Evolutionary conservation across 371 early-diverging fungal species (phyloP).

Genomic region (Mucor circinelloides): DNA sequence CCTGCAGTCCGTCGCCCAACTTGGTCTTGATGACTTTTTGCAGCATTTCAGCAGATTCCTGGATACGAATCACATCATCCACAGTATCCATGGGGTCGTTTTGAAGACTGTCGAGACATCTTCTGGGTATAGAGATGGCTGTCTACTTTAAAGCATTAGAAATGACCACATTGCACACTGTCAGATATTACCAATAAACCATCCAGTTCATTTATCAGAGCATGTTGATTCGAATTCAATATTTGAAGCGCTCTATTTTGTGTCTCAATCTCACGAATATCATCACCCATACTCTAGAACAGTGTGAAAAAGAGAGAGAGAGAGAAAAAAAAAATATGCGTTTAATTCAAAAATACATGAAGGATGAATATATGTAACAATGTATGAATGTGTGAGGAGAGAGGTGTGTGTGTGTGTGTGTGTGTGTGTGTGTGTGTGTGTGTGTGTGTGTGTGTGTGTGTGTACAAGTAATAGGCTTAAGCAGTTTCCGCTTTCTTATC

Average conservation of each 20-base stretch:
- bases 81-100: constrained; percentile 83
- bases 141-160: constrained; percentile 19
- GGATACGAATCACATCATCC: constrained; percentile 76
- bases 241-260: constrained; percentile 91
- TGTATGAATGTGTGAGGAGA: neutral
- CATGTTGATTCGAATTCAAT: constrained; percentile 83
- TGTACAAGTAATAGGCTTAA: neutral
- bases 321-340: neutral
- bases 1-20: constrained; percentile 70
- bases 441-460: neutral
- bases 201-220: constrained; percentile 82
- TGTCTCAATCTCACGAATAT: constrained; percentile 92
- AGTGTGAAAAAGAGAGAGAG: neutral
- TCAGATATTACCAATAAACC: constrained; percentile 59
- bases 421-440: too few relatives aligned
- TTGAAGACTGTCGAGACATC: constrained; percentile 61
- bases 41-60: constrained; percentile 77
- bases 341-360: neutral
- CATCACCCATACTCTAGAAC: constrained; percentile 86
- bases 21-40: constrained; percentile 79
- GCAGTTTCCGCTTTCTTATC: neutral
- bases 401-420: too few relatives aligned
- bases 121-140: constrained; percentile 43
- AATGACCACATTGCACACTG: too few relatives aligned
- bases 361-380: constrained; percentile 1